phyloP scores from a whole-genome alignment of 164 flowering plant species.

The Magnolia changhungtana region DNA sequence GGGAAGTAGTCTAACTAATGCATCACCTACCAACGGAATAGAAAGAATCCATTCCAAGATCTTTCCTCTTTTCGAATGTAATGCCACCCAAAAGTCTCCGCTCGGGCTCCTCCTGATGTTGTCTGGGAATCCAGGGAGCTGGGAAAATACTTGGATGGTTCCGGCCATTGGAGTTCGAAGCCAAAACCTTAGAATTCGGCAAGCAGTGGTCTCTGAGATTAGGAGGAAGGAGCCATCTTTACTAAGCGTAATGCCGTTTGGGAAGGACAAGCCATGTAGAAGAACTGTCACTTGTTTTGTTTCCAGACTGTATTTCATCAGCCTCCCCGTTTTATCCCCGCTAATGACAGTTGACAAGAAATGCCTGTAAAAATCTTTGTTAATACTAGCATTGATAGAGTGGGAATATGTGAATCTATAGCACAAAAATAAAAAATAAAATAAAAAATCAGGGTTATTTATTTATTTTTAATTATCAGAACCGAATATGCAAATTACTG shows the following conservation, averaged over 20 bases:
- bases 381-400: background rate
- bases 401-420: too few relatives aligned
- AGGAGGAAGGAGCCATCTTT: constrained; percentile 31
- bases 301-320: constrained; percentile 35
- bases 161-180: constrained; percentile 18
- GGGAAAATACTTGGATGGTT: constrained; percentile 9
- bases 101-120: constrained; percentile 21
- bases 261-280: constrained; percentile 18
- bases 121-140: constrained; percentile 28
- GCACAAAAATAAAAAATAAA: too few relatives aligned
- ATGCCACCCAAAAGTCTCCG: constrained; percentile 28
- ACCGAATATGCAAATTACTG: too few relatives aligned
- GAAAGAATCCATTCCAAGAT: background rate
- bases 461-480: too few relatives aligned
- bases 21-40: background rate
- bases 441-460: too few relatives aligned
- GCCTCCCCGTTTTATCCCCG: constrained; percentile 43
- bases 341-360: constrained; percentile 5
- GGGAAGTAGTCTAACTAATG: background rate
- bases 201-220: constrained; percentile 9
- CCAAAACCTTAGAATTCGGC: constrained; percentile 15
- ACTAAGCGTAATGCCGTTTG: constrained; percentile 46
- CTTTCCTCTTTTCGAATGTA: constrained; percentile 6
- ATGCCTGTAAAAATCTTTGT: constrained; percentile 4
- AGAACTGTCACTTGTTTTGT: constrained; percentile 25